Evolutionary conservation across 1,284 basidiomycete species (phyloP).

Genomic region (Papiliotrema fonsecae): DNA sequence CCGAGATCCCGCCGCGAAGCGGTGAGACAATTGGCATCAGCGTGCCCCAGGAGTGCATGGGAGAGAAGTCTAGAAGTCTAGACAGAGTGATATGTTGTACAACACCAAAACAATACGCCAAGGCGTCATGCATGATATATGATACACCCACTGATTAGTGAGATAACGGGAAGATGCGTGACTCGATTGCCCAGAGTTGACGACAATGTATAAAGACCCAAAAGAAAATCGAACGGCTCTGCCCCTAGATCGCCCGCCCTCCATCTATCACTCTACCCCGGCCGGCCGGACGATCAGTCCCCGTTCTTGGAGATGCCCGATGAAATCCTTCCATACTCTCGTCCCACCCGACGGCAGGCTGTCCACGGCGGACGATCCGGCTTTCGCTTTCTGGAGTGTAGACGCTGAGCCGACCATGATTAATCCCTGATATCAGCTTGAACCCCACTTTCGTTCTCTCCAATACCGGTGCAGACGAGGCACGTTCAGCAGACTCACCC

Average conservation of each 20-base stretch:
- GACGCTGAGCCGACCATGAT: constrained; percentile 73
- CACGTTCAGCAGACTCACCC: constrained; percentile 50
- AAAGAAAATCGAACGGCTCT: background rate
- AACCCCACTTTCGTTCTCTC: background rate
- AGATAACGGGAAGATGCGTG: no score
- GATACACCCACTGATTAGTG: no score
- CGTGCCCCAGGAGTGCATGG: no score
- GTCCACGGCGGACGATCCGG: constrained; percentile 16
- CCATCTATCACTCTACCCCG: no score
- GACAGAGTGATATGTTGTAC: no score
- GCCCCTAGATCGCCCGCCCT: background rate
- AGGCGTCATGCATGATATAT: no score
- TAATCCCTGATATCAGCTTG: constrained; percentile 44
- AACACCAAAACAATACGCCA: no score
- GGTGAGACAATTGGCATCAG: background rate
- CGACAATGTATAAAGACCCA: background rate
- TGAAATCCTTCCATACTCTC: constrained; percentile 37
- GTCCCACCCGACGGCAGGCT: constrained; percentile 33
- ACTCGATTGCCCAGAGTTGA: no score
- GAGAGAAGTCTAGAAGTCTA: background rate
- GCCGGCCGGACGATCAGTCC: constrained; percentile 4
- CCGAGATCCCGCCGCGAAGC: constrained; percentile 57
- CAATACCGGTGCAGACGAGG: background rate
- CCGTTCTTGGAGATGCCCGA: constrained; percentile 22
- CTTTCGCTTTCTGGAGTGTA: constrained; percentile 55